Conservation (phyloP, 2,329 filamentous ascomycete species). For the Beauveria asiatica region DNA sequence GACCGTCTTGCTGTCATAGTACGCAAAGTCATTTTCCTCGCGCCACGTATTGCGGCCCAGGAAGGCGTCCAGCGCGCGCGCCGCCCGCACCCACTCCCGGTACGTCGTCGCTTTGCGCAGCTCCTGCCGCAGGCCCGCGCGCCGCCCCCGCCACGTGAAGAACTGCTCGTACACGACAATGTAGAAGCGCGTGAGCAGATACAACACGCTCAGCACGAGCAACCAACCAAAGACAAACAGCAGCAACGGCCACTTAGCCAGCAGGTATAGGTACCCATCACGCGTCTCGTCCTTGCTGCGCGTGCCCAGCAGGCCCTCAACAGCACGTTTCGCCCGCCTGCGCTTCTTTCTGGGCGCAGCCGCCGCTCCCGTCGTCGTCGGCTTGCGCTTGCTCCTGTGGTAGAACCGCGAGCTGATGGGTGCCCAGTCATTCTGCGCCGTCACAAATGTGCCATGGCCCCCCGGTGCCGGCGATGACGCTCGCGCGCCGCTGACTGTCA, state of each 20-base stretch:
- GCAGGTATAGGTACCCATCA: slow-evolving; percentile 81
- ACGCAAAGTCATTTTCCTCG: slow-evolving; percentile 64
- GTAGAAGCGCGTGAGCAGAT: slow-evolving; percentile 77
- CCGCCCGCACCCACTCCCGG: slow-evolving; percentile 72
- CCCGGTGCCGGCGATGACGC: background rate
- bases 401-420: slow-evolving; percentile 68
- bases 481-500: slow-evolving; percentile 16
- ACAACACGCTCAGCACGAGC: slow-evolving; percentile 57
- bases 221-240: slow-evolving; percentile 76
- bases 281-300: slow-evolving; percentile 83
- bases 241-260: slow-evolving; percentile 89
- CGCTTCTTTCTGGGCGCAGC: slow-evolving; percentile 13
- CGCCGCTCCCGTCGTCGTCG: background rate
- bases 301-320: slow-evolving; percentile 37
- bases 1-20: slow-evolving; percentile 86
- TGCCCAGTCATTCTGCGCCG: slow-evolving; percentile 92
- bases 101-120: slow-evolving; percentile 69
- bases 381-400: slow-evolving; percentile 28
- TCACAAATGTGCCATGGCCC: slow-evolving; percentile 55
- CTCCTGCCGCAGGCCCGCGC: slow-evolving; percentile 61
- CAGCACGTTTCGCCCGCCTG: slow-evolving; percentile 29
- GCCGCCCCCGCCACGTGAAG: slow-evolving; percentile 76
- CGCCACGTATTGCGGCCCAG: slow-evolving; percentile 77
- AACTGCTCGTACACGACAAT: slow-evolving; percentile 89
- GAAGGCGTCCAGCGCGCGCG: slow-evolving; percentile 69